Evolutionary conservation across 2,329 filamentous ascomycete species (phyloP).

Genomic region (Penicillium sp.): DNA sequence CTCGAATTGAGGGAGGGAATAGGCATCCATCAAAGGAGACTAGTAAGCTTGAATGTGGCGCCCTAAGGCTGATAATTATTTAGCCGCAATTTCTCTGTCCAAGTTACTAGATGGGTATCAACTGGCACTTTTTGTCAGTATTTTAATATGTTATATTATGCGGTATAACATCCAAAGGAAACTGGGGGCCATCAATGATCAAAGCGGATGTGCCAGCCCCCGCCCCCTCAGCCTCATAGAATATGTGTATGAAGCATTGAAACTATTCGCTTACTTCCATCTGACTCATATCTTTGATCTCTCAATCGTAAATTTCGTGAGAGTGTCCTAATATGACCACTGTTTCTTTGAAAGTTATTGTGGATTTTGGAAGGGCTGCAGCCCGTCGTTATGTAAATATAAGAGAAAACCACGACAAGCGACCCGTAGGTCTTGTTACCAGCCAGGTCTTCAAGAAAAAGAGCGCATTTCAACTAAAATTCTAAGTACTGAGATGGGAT

Average conservation of each 20-base stretch:
- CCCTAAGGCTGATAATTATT: not conserved
- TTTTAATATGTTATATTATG: not conserved
- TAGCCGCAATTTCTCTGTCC: not conserved
- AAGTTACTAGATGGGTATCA: not conserved
- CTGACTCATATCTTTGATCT: not conserved
- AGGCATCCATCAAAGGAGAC: not conserved
- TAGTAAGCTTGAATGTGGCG: not conserved
- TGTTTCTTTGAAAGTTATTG: constrained; percentile 28
- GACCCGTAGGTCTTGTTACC: no score
- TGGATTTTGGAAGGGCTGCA: no score
- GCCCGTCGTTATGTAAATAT: no score
- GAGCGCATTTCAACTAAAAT: no score
- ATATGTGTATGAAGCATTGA: not conserved
- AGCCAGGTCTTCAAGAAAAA: no score
- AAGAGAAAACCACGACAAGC: no score
- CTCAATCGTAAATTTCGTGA: no score
- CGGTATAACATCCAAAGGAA: not conserved
- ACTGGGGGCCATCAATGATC: not conserved
- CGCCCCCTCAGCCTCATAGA: not conserved
- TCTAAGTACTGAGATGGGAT: no score
- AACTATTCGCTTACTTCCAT: not conserved
- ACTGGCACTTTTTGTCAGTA: not conserved
- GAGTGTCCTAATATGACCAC: constrained; percentile 8
- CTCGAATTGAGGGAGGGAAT: not conserved
- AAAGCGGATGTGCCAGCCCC: not conserved